These are phyloP conservation scores for Calvatia gigantea DNA, from an alignment of 768 basidiomycete genomes.

Conservation along the genomic window DNA sequence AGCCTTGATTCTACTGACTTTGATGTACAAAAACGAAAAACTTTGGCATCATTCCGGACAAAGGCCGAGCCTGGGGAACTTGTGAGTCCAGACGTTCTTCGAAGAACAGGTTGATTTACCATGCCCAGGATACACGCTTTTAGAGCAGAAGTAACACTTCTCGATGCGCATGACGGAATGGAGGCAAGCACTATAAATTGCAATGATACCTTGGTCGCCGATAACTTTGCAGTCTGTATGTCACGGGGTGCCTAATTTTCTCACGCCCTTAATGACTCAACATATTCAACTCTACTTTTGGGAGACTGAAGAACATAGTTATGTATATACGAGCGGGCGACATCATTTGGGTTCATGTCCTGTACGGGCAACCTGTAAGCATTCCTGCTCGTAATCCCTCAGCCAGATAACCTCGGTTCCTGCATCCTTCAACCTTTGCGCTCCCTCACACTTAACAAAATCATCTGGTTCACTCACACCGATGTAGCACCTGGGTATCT, in stretches of 20 bases:
- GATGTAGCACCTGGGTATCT: constrained; percentile 75
- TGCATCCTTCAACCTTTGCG: constrained; percentile 61
- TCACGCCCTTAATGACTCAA: no score
- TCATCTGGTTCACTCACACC: constrained; percentile 91
- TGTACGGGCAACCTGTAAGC: constrained; percentile 74
- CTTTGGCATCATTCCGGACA: constrained; percentile 97
- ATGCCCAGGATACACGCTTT: constrained; percentile 94
- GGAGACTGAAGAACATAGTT: no score
- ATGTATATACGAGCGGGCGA: no score
- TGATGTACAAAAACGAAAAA: constrained; percentile 96
- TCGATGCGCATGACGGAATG: constrained; percentile 75
- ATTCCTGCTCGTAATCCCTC: constrained; percentile 71
- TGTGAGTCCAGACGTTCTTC: neutral
- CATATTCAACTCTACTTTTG: no score
- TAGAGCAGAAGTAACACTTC: constrained; percentile 98
- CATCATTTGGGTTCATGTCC: constrained; percentile 32
- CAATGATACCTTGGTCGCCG: no score
- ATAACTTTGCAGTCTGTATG: no score
- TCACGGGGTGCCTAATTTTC: no score
- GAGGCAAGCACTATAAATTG: no score
- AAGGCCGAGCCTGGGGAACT: constrained; percentile 73
- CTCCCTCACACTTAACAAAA: constrained; percentile 92
- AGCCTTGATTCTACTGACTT: constrained; percentile 55
- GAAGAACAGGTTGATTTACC: constrained; percentile 41
- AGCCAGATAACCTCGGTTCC: constrained; percentile 79